Conservation (phyloP, 345 rosid species). For the Excoecaria cochinchinensis region DNA sequence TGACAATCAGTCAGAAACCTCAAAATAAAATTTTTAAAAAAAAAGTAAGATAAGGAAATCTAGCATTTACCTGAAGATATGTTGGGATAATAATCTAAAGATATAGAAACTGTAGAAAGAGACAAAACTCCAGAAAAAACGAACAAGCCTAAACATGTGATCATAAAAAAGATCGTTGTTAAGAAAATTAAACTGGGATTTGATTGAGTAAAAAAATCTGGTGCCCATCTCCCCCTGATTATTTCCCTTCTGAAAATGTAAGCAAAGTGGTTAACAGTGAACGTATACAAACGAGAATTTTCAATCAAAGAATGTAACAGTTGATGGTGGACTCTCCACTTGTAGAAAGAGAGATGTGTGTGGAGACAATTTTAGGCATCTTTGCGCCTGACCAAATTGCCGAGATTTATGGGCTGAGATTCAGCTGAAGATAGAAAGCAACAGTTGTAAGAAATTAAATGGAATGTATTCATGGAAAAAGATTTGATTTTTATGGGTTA, state of each 20-base stretch:
- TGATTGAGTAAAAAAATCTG: constrained; percentile 23
- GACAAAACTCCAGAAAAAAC: constrained; percentile 50
- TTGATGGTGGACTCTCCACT: constrained; percentile 40
- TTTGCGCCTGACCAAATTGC: constrained; percentile 5
- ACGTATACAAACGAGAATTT: neutral
- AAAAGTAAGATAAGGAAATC: neutral
- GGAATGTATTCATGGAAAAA: neutral
- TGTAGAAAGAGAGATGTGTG: constrained; percentile 34
- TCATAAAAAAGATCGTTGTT: constrained; percentile 32
- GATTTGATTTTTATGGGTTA: neutral
- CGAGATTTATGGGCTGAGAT: constrained; percentile 24
- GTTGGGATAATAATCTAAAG: constrained; percentile 28
- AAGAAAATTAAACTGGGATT: constrained; percentile 38
- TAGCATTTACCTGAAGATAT: constrained; percentile 43
- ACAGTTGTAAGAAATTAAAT: neutral
- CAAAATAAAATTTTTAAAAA: neutral
- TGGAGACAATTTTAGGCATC: constrained; percentile 29
- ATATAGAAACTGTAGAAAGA: constrained; percentile 42
- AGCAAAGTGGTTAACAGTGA: constrained; percentile 21
- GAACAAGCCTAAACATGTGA: constrained; percentile 32
- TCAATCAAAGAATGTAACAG: neutral
- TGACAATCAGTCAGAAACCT: neutral
- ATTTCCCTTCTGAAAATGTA: constrained; percentile 11
- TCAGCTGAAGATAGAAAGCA: neutral
- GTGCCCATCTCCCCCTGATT: constrained; percentile 33